Conservation (phyloP, 345 rosid genomes). For the Nephelium lappaceum region DNA sequence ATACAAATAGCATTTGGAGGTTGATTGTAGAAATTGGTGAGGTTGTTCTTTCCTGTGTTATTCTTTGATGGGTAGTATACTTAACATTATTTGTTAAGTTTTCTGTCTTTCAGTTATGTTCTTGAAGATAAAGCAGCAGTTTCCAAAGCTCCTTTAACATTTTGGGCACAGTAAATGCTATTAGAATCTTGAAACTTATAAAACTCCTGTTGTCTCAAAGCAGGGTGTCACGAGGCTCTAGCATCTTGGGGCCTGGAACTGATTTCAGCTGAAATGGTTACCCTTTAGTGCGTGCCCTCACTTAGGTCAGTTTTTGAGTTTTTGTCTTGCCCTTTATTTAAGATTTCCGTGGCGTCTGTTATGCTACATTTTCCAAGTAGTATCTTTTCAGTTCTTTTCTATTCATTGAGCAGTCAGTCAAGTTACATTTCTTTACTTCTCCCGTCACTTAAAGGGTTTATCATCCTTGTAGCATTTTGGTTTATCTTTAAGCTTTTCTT, state of each 20-base stretch:
- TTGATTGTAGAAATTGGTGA: constrained; percentile 8
- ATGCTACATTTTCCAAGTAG: constrained; percentile 52
- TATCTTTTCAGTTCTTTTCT: constrained; percentile 43
- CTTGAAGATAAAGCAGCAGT: constrained; percentile 49
- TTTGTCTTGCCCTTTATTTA: constrained; percentile 55
- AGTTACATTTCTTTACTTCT: constrained; percentile 34
- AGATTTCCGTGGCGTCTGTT: constrained; percentile 58
- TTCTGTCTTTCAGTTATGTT: constrained; percentile 36
- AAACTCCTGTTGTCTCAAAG: constrained; percentile 82
- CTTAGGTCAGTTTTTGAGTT: constrained; percentile 91
- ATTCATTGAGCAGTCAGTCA: constrained; percentile 38
- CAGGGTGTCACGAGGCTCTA: constrained; percentile 96
- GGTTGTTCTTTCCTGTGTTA: constrained; percentile 13
- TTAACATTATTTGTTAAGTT: constrained; percentile 23
- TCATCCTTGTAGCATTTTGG: constrained; percentile 25
- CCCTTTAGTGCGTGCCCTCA: constrained; percentile 71
- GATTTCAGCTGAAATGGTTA: constrained; percentile 91
- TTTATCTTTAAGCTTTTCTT: constrained; percentile 3
- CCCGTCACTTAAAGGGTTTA: constrained; percentile 27
- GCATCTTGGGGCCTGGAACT: constrained; percentile 96
- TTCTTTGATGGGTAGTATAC: constrained; percentile 11
- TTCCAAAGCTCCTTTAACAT: constrained; percentile 52
- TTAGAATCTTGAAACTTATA: constrained; percentile 61
- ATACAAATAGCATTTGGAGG: background rate
- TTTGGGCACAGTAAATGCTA: constrained; percentile 52